Evolutionary conservation across 2,329 filamentous ascomycete genomes (phyloP).

Genomic region (Aspergillus novoparasiticus): DNA sequence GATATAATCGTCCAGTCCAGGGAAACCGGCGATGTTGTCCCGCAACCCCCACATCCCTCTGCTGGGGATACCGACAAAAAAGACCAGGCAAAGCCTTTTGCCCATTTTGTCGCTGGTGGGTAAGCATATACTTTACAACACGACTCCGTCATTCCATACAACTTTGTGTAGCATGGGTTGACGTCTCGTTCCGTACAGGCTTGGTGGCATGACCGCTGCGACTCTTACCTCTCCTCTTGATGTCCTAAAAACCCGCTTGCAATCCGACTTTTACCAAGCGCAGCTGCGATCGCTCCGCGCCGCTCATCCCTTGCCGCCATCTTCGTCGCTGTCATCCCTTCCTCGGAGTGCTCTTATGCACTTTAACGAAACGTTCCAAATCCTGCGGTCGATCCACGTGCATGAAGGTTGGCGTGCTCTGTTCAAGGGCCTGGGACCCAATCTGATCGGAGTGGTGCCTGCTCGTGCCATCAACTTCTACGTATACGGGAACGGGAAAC

Average conservation of each 20-base stretch:
- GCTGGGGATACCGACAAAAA: constrained; percentile 25
- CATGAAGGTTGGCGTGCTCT: constrained; percentile 82
- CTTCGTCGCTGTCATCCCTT: constrained; percentile 60
- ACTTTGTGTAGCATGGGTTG: background rate
- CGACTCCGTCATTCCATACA: background rate
- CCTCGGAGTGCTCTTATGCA: constrained; percentile 59
- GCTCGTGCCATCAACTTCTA: constrained; percentile 92
- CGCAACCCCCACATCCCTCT: constrained; percentile 25
- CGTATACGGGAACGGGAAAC: constrained; percentile 89
- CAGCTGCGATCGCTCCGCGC: constrained; percentile 69
- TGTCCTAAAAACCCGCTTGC: constrained; percentile 88
- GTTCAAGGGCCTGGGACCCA: constrained; percentile 91
- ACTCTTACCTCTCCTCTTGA: constrained; percentile 93
- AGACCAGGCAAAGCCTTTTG: constrained; percentile 74
- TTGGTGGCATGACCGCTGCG: constrained; percentile 88
- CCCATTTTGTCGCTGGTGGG: constrained; percentile 90
- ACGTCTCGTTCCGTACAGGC: constrained; percentile 49
- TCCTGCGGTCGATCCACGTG: constrained; percentile 77
- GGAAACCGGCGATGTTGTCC: constrained; percentile 43
- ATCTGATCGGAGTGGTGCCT: constrained; percentile 85
- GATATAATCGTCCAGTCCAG: constrained; percentile 33
- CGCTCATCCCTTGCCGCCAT: constrained; percentile 55
- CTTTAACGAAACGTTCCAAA: constrained; percentile 75
- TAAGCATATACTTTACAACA: constrained; percentile 48
- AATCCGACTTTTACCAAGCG: constrained; percentile 91